phyloP scores from a whole-genome alignment of 257 asterid genomes.

The Solanum medicagineum region DNA sequence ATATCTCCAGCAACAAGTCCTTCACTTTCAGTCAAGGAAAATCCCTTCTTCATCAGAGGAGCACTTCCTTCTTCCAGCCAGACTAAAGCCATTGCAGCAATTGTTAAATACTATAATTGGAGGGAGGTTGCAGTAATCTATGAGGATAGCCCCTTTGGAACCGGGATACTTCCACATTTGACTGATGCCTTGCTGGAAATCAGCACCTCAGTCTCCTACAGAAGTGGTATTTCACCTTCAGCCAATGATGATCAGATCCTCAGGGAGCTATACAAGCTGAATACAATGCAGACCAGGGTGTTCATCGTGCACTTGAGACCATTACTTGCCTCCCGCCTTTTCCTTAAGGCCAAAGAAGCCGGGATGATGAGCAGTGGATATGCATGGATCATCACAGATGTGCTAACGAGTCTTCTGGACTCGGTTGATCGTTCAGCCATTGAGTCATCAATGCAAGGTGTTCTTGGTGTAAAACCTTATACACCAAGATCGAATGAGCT shows the following conservation, averaged over 20 bases:
- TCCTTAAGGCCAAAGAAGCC: constrained; percentile 18
- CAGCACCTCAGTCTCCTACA: constrained; percentile 7
- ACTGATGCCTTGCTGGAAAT: constrained; percentile 14
- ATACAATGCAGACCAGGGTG: constrained; percentile 31
- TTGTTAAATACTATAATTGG: constrained; percentile 29
- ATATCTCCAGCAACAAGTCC: constrained; percentile 40
- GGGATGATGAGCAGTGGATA: constrained; percentile 36
- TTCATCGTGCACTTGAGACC: constrained; percentile 33
- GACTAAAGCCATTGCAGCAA: constrained; percentile 33
- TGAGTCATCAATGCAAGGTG: constrained; percentile 46
- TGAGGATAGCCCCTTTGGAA: constrained; percentile 22
- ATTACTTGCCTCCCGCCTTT: constrained; percentile 22
- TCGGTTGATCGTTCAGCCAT: constrained; percentile 10
- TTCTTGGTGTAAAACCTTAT: constrained; percentile 32
- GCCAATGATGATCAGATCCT: constrained; percentile 21
- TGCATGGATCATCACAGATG: constrained; percentile 41
- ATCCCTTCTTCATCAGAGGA: constrained; percentile 30
- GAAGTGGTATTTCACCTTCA: constrained; percentile 20
- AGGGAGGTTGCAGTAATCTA: constrained; percentile 26
- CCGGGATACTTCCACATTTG: constrained; percentile 25
- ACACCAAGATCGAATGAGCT: constrained; percentile 16
- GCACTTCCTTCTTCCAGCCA: constrained; percentile 30
- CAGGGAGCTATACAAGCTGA: constrained; percentile 18
- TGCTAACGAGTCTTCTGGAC: constrained; percentile 23
- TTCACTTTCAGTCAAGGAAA: constrained; percentile 27